A percentile compares a stretch with the other conserved stretches of the same genome.
phyloP scores from a whole-genome alignment of 352 stramenopile species.

The Phytophthora crassamura region DNA sequence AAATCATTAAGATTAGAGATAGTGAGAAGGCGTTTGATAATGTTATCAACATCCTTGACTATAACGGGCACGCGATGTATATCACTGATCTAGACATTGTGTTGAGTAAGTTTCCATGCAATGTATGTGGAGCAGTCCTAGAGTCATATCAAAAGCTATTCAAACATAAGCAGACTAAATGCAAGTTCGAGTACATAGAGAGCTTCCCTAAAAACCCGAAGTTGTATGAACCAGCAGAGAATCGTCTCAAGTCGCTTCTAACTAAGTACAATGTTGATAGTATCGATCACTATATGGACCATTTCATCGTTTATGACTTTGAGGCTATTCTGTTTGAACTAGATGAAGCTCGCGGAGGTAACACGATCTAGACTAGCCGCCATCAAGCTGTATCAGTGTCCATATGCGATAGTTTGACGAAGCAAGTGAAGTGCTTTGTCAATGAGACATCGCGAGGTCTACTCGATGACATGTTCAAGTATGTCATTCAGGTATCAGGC shows the following conservation, averaged over 20 bases:
- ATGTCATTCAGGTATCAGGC: too few relatives aligned
- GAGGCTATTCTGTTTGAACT: neutral
- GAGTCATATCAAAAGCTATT: neutral
- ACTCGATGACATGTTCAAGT: too few relatives aligned
- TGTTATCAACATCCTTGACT: constrained; percentile 8
- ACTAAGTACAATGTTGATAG: constrained; percentile 10
- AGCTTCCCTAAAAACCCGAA: neutral
- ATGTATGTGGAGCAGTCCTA: neutral
- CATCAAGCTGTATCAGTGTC: neutral
- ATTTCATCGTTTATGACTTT: constrained; percentile 29
- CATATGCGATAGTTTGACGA: neutral
- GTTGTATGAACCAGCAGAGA: neutral
- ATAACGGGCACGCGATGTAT: neutral
- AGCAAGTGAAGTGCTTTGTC: too few relatives aligned
- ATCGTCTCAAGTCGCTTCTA: too few relatives aligned
- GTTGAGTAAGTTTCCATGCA: neutral
- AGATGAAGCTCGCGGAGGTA: neutral
- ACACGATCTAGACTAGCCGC: neutral
- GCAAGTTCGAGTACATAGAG: neutral
- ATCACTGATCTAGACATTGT: neutral
- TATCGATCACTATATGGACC: constrained; percentile 16
- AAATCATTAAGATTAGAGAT: neutral
- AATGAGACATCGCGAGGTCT: neutral
- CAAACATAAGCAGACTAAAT: neutral
- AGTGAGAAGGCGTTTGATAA: neutral